These are phyloP conservation scores for Cyclocybe aegerita DNA, from an alignment of 768 basidiomycete genomes.

Conservation along the genomic window DNA sequence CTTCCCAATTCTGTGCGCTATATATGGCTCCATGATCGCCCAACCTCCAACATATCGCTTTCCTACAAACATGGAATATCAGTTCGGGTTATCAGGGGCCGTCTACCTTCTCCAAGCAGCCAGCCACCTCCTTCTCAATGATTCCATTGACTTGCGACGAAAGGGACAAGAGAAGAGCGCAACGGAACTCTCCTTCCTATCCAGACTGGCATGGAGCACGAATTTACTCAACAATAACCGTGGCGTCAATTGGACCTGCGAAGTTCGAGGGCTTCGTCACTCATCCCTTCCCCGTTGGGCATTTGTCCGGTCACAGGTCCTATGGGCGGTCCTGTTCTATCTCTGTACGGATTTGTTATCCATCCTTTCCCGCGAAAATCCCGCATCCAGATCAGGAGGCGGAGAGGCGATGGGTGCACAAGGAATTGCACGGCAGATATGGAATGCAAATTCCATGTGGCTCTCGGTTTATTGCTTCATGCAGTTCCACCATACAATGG, in stretches of 20 bases:
- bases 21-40: neutral
- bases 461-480: slow-evolving; percentile 3
- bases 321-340: neutral
- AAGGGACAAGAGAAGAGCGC: neutral
- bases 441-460: slow-evolving; percentile 9
- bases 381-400: neutral
- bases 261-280: slow-evolving; percentile 1
- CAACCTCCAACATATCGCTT: neutral
- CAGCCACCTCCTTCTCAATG: slow-evolving; percentile 6
- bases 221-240: slow-evolving; percentile 4
- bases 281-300: slow-evolving; percentile 1
- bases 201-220: slow-evolving; percentile 1
- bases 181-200: neutral
- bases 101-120: slow-evolving; percentile 4
- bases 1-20: neutral
- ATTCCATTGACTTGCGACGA: slow-evolving; percentile 3
- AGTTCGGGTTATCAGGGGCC: neutral
- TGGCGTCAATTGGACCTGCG: slow-evolving; percentile 7
- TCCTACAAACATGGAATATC: neutral
- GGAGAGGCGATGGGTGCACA: neutral
- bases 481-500: slow-evolving; percentile 7
- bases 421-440: slow-evolving; percentile 5
- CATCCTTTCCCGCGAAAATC: slow-evolving; percentile 1
- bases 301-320: neutral
- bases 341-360: neutral